Conservation (phyloP, 73 alveolate genomes). For the Tetrahymena borealis region DNA sequence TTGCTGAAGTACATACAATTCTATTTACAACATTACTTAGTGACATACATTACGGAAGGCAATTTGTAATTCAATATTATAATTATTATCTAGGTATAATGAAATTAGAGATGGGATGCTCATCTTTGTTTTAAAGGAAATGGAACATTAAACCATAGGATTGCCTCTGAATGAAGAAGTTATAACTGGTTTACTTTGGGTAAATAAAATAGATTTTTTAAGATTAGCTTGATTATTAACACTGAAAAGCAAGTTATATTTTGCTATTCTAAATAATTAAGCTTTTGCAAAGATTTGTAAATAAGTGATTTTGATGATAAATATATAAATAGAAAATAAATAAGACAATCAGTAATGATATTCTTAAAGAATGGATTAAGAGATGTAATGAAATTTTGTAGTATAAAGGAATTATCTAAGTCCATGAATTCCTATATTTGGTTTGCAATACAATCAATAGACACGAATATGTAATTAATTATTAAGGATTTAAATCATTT, state of each 20-base stretch:
- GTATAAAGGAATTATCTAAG: not conserved
- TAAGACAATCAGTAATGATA: not conserved
- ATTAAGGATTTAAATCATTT: no score
- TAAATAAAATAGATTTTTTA: not conserved
- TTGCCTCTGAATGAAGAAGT: not conserved
- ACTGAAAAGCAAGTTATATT: not conserved
- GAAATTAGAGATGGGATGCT: not conserved
- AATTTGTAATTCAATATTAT: not conserved
- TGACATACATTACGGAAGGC: no score
- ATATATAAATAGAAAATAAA: not conserved
- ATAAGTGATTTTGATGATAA: not conserved
- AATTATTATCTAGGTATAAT: not conserved
- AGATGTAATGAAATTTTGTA: not conserved
- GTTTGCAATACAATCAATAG: not conserved
- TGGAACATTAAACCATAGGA: not conserved
- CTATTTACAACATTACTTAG: no score
- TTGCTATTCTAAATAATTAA: no score
- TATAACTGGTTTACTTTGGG: not conserved
- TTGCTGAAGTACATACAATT: not conserved
- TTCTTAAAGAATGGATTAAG: not conserved
- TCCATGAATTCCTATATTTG: not conserved
- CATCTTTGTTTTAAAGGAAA: not conserved
- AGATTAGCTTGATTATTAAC: not conserved
- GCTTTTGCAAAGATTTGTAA: not conserved
- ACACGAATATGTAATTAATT: not conserved